These are phyloP conservation scores for Psidium friedrichsthalianum DNA, from an alignment of 345 rosid species.

Conservation along the genomic window DNA sequence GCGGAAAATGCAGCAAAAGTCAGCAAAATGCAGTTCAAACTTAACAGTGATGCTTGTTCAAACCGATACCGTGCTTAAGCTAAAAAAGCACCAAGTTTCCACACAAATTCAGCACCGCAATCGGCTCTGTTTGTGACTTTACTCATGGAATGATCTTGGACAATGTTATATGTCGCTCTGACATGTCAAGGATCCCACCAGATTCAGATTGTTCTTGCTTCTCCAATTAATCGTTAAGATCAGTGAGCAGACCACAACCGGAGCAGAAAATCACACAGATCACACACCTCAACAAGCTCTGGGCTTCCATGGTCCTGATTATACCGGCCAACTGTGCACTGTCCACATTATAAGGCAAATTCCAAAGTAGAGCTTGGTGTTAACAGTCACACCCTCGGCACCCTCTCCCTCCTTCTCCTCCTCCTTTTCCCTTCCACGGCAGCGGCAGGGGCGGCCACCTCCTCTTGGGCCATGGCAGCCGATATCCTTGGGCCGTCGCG, in stretches of 20 bases:
- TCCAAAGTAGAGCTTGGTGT: conserved; percentile 82
- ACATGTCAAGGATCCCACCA: too few relatives aligned
- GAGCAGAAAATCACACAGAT: background rate
- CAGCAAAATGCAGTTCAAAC: background rate
- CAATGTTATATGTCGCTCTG: background rate
- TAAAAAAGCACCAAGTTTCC: background rate
- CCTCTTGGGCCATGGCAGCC: conserved; percentile 35
- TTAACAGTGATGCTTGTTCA: background rate
- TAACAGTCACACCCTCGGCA: conserved; percentile 8
- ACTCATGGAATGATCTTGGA: background rate
- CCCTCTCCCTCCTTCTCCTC: conserved; percentile 5
- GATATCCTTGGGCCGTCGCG: conserved; percentile 25
- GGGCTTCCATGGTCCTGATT: conserved; percentile 74
- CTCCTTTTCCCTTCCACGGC: conserved; percentile 8
- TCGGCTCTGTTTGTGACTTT: background rate
- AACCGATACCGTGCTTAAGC: background rate
- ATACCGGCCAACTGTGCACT: conserved; percentile 88
- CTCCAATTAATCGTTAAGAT: background rate
- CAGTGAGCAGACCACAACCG: background rate
- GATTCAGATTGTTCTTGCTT: too few relatives aligned
- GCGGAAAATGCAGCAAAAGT: background rate
- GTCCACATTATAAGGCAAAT: conserved; percentile 81
- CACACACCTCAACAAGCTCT: conserved; percentile 63
- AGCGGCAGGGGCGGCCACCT: conserved; percentile 20
- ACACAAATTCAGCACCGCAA: background rate